A percentile compares a stretch with the other conserved stretches of the same genome.
These are phyloP conservation scores for Eucalyptus coolabah DNA, from an alignment of 345 rosid species.

Conservation along the genomic window DNA sequence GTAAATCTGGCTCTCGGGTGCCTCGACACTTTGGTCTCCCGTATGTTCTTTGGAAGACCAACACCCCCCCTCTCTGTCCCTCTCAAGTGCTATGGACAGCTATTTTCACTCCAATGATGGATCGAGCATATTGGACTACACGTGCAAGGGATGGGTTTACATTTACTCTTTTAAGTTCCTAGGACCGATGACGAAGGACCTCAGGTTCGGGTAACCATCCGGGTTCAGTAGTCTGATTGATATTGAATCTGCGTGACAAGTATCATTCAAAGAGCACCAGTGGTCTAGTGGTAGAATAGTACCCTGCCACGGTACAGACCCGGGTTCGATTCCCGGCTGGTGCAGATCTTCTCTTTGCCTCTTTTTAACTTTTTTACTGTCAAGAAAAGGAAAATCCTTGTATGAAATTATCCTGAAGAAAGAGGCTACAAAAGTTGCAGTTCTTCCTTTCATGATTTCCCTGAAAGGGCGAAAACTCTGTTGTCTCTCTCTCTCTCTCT, in stretches of 20 bases:
- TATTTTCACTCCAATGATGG: not conserved
- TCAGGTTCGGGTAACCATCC: rapidly evolving
- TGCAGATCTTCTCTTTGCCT: not conserved
- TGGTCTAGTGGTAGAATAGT: conserved; percentile 85
- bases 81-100: not conserved
- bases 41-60: too few species aligned
- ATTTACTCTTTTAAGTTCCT: not conserved
- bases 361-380: not conserved
- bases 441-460: not conserved
- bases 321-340: conserved; percentile 65
- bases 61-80: not conserved
- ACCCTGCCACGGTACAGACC: conserved; percentile 72
- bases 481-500: not conserved
- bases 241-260: rapidly evolving
- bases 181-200: not conserved
- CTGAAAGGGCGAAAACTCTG: not conserved
- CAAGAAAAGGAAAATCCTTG: not conserved
- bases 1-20: not conserved
- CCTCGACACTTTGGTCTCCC: not conserved
- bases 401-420: not conserved
- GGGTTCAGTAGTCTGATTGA: not conserved
- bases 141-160: not conserved
- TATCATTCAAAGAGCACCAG: conserved; percentile 15
- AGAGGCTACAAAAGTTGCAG: not conserved
- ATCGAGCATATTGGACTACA: not conserved